Evolutionary conservation across 306 rosid species (phyloP), one percentile per base, ranked within the genome.

Genomic region (Castanopsis chinensis): DNA sequence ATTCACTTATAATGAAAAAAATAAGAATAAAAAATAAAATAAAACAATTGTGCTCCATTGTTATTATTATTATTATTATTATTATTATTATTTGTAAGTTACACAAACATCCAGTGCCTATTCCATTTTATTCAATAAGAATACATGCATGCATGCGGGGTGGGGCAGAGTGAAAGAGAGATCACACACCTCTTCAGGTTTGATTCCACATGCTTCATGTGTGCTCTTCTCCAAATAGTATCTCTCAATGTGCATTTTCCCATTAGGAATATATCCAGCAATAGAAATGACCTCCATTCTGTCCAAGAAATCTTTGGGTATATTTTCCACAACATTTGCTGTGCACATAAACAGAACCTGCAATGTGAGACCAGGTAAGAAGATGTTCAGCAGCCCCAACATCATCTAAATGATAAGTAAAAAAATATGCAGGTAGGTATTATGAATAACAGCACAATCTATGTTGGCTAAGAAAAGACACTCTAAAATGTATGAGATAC

Each of bases 281-380:
- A 96, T 85, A 55, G 98, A 72, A 77, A 96, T 91, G 72, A 96
- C 97, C 85, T 96, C 99, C 99, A 96, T 96, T 79, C 99, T 88
- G 77, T 96, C 97, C 89, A 96, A 85, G 65, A 96, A 86, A 85
- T 98, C 98, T 83, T 88, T 93, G 12, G 99, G 99, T 87, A 96
- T 93, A 89, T 81, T 90, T 80, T 96, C 99, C 80, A 96, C 83
- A 43, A 96, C 96, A 81, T 96, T 91, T 60, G 99, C 98, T 13
- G 99, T 96, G 90, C 99, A 96, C 69, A 96, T 98, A 89, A 96
- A 96, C 70, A 96, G 94, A 88, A 96, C 98, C 99, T 96, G 96
- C 86, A 80, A 78, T 79, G 74, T 52, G 6, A 80, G 76, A 56
- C 43, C 33, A 27, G 23, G 6, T 43, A 21, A 76, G 73, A 82